phyloP scores from a whole-genome alignment of 2,329 filamentous ascomycete genomes.

The Arthrobotrys sinensis region DNA sequence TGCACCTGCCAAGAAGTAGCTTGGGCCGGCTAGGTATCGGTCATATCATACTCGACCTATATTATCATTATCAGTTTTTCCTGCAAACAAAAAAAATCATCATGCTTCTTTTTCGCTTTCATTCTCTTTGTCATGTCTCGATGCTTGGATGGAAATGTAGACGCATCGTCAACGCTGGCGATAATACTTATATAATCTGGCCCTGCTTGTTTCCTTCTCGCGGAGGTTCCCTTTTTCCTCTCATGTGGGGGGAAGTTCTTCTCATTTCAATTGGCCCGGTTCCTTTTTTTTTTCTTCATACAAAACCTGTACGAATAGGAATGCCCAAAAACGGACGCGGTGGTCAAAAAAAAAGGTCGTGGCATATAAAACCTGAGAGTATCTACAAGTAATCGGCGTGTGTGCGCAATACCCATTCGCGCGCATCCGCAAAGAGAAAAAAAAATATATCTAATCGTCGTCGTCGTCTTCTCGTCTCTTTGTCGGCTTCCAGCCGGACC shows the following conservation, averaged over 20 bases:
- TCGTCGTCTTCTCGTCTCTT: constrained; percentile 51
- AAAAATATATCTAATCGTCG: constrained; percentile 47
- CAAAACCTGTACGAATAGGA: constrained; percentile 32
- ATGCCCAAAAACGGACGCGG: constrained; percentile 20
- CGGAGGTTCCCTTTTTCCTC: not conserved
- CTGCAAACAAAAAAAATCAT: constrained; percentile 14
- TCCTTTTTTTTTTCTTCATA: constrained; percentile 13
- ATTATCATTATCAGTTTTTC: constrained; percentile 8
- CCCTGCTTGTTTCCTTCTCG: not conserved
- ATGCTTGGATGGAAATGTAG: constrained; percentile 9
- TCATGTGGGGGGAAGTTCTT: not conserved
- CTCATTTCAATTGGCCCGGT: constrained; percentile 30
- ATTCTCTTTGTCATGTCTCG: not conserved
- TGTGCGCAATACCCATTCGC: not conserved
- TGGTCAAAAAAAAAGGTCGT: constrained; percentile 3
- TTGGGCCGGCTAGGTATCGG: not conserved
- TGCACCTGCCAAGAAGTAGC: constrained; percentile 47
- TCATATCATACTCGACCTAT: not conserved
- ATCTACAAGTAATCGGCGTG: constrained; percentile 3
- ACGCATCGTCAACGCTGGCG: constrained; percentile 25
- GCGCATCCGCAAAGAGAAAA: not conserved
- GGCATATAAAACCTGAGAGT: constrained; percentile 8
- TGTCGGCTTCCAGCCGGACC: constrained; percentile 58
- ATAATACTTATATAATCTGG: constrained; percentile 18
- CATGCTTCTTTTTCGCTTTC: constrained; percentile 3